Percentiles rank a stretch among this genome's conserved stretches.
phyloP scores from a whole-genome alignment of 2,329 filamentous ascomycete genomes.

The Penicillium decumbens region DNA sequence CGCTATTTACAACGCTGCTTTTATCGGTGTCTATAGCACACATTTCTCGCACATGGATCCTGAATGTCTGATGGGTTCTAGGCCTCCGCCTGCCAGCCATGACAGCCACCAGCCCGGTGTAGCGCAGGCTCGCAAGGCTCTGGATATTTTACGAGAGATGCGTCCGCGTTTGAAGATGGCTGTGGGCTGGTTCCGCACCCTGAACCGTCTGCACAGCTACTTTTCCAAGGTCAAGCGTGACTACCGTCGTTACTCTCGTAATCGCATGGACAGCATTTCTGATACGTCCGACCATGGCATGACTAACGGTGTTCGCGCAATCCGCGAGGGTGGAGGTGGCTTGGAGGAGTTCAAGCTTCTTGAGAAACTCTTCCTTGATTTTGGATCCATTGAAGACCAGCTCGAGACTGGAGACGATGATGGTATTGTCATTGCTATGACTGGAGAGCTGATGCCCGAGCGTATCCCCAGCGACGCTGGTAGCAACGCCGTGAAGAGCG shows the following conservation, averaged over 20 bases:
- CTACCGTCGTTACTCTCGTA: slow-evolving; percentile 34
- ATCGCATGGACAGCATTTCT: slow-evolving; percentile 26
- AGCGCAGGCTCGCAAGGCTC: slow-evolving; percentile 33
- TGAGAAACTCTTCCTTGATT: slow-evolving; percentile 40
- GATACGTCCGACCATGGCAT: slow-evolving; percentile 27
- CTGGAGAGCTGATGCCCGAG: slow-evolving; percentile 25
- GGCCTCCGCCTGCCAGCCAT: slow-evolving; percentile 22
- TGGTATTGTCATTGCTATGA: slow-evolving; percentile 18
- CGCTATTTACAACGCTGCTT: slow-evolving; percentile 51
- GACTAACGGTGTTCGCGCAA: slow-evolving; percentile 28
- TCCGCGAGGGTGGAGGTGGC: slow-evolving; percentile 34
- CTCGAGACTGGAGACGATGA: slow-evolving; percentile 37
- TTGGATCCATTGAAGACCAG: slow-evolving; percentile 39
- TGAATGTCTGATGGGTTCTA: slow-evolving; percentile 44
- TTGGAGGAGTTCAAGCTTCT: slow-evolving; percentile 40
- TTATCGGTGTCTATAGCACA: slow-evolving; percentile 50
- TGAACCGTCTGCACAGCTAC: slow-evolving; percentile 42
- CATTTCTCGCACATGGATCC: slow-evolving; percentile 56
- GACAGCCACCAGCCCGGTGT: slow-evolving; percentile 30
- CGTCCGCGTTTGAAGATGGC: slow-evolving; percentile 40
- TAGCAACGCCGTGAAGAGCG: slow-evolving; percentile 41
- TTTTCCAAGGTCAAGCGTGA: slow-evolving; percentile 40
- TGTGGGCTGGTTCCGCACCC: slow-evolving; percentile 42
- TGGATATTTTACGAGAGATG: slow-evolving; percentile 41
- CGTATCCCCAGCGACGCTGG: slow-evolving; percentile 37